A percentile compares a stretch with the other conserved stretches of the same genome.
These are phyloP conservation scores for Eutypella sp. DNA, from an alignment of 2,329 filamentous ascomycete genomes.

Conservation along the genomic window DNA sequence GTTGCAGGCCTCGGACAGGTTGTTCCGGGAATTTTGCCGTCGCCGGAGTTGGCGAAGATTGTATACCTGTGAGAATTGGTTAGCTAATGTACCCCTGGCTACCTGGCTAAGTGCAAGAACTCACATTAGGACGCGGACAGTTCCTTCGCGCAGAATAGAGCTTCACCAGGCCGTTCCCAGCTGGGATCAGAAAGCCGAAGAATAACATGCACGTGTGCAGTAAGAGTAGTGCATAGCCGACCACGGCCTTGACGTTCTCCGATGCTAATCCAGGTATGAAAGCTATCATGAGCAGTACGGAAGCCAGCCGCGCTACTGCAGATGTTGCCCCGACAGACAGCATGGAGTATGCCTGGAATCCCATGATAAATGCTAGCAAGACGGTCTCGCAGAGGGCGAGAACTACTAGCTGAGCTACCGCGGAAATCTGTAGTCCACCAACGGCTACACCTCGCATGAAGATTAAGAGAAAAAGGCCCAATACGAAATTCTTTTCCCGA, in stretches of 20 bases:
- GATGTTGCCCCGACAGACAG: constrained; percentile 3
- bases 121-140: not conserved
- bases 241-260: constrained; percentile 57
- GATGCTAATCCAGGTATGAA: constrained; percentile 58
- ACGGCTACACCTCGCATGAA: constrained; percentile 11
- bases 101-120: not conserved
- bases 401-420: constrained; percentile 6
- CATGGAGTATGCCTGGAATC: constrained; percentile 5
- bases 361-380: constrained; percentile 7
- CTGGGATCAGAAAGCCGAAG: constrained; percentile 59
- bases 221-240: constrained; percentile 63
- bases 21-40: not conserved
- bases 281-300: constrained; percentile 34
- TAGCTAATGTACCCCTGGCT: not conserved
- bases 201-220: constrained; percentile 40
- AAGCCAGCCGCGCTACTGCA: constrained; percentile 48
- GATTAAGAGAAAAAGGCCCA: constrained; percentile 8
- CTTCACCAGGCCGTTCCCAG: constrained; percentile 28
- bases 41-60: constrained; percentile 3
- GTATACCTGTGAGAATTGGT: not conserved
- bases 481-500: constrained; percentile 9
- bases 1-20: not conserved
- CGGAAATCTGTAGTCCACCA: constrained; percentile 12
- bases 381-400: constrained; percentile 9
- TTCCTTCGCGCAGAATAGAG: not conserved